Evolutionary conservation across 768 basidiomycete genomes (phyloP), one percentile per base, ranked within the genome.

Genomic region (Lactarius vividus): DNA sequence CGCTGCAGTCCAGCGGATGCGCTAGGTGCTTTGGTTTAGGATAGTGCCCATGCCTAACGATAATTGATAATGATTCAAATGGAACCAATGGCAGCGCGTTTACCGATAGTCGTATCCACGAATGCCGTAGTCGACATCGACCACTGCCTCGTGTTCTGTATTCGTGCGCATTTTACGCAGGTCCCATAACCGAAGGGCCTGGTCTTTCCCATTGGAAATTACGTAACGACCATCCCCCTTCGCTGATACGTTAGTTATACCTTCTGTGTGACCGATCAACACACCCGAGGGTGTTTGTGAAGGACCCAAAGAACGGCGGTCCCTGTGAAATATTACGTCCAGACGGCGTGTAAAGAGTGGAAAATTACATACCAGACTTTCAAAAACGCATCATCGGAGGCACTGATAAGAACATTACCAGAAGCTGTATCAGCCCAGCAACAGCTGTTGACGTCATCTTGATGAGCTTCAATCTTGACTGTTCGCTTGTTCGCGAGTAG

Each of bases 181-280:
- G 77, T 98, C 96, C 91, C 96, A 98, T 28, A 98, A 77, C 8
- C 94, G 87, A 58, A 94, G 79, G 1, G 91, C 85, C 72, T 98
- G 96, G 74, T 98, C 96, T 77, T 98, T 98, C 42, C 94, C 94
- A 72, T 98, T 98, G 20, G 93, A 95, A 54, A 98, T 88, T 55
- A 96, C 80, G 74, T 98, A 98, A 65, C 96, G 88, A 10, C 96
- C 96, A 73, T 98, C 96, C 6, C 96, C 96, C 72, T 97, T 98
- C 1, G 96, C 89, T 39, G 94, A 90, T 16, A 97, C 94, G 69
- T 93, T 92, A 6, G 96, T 95, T 64, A 98, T 90, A 49, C 96
- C 94, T 72, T 98, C 96, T 0, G 94, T 97, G 69, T 98, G 96
- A 0, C 97, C 97, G 52, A 96, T 88, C 16, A 98, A 82, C 1